A percentile compares a stretch with the other conserved stretches of the same genome.
Conservation (phyloP, 1,284 basidiomycete species). For the Veloporphyrellus conicus region DNA sequence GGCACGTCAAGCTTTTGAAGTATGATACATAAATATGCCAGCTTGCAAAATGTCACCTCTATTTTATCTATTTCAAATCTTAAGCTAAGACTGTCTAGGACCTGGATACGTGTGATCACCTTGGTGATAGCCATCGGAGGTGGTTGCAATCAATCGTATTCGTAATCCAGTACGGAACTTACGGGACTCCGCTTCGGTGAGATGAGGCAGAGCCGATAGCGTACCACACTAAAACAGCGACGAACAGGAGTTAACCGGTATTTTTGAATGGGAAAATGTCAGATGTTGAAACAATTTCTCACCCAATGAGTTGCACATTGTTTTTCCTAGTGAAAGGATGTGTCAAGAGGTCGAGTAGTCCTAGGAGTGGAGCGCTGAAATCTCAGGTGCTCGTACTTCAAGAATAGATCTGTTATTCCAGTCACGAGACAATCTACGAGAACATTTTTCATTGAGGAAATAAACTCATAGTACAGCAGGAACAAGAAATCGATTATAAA, state of each 20-base stretch:
- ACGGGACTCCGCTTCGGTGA: neutral
- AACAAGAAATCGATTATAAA: slow-evolving; percentile 28
- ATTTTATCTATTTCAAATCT: slow-evolving; percentile 6
- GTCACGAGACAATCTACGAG: slow-evolving; percentile 31
- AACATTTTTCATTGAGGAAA: slow-evolving; percentile 28
- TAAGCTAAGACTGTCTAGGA: no score
- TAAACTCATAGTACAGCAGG: slow-evolving; percentile 30
- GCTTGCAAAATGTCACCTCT: neutral
- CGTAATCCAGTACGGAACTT: neutral
- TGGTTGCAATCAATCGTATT: neutral
- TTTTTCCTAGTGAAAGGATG: no score
- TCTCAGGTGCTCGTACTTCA: slow-evolving; percentile 15
- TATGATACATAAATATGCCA: neutral
- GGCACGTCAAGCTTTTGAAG: neutral
- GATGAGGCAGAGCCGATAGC: neutral
- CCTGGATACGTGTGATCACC: neutral
- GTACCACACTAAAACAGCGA: slow-evolving; percentile 8
- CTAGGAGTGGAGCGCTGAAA: slow-evolving; percentile 4
- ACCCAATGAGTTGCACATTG: no score
- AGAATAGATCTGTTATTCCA: slow-evolving; percentile 21
- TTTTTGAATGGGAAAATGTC: neutral
- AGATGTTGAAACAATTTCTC: no score
- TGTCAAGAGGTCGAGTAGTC: neutral
- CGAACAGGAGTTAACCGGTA: slow-evolving; percentile 3
- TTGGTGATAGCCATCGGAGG: neutral